Evolutionary conservation across 495 filamentous ascomycete species (phyloP).

Genomic region (Trichocladium uniseriatum): DNA sequence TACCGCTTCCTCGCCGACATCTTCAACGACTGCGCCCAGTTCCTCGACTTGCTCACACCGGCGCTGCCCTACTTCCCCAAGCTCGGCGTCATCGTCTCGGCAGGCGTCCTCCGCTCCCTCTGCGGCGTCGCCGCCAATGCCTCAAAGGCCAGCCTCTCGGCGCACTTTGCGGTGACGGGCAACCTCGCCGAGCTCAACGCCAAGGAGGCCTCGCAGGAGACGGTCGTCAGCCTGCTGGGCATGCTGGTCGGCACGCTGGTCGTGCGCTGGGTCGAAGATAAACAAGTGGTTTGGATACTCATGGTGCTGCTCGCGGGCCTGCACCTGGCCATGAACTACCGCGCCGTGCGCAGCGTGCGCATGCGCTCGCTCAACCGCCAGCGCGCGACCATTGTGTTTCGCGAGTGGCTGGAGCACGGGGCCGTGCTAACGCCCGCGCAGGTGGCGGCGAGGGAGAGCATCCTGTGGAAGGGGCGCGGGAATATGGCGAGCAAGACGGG

Average conservation of each 20-base stretch:
- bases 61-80: constrained; percentile 59
- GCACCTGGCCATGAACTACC: constrained; percentile 77
- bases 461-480: constrained; percentile 52
- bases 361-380: constrained; percentile 85
- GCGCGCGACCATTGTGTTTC: constrained; percentile 71
- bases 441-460: constrained; percentile 56
- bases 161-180: constrained; percentile 82
- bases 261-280: constrained; percentile 62
- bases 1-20: constrained; percentile 86
- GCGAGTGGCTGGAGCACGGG: constrained; percentile 44
- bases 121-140: constrained; percentile 87
- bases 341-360: constrained; percentile 71
- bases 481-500: constrained; percentile 37
- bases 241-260: constrained; percentile 82
- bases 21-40: constrained; percentile 85
- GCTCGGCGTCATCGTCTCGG: constrained; percentile 60
- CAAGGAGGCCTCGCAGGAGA: constrained; percentile 94
- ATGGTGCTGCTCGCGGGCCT: constrained; percentile 61
- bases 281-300: constrained; percentile 62
- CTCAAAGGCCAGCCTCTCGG: constrained; percentile 82
- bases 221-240: constrained; percentile 79
- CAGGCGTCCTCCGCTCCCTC: constrained; percentile 67
- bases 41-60: constrained; percentile 81
- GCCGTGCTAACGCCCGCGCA: constrained; percentile 53
- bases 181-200: constrained; percentile 93